Conservation (phyloP, 352 stramenopile species). For the Phytophthora colocasiae region DNA sequence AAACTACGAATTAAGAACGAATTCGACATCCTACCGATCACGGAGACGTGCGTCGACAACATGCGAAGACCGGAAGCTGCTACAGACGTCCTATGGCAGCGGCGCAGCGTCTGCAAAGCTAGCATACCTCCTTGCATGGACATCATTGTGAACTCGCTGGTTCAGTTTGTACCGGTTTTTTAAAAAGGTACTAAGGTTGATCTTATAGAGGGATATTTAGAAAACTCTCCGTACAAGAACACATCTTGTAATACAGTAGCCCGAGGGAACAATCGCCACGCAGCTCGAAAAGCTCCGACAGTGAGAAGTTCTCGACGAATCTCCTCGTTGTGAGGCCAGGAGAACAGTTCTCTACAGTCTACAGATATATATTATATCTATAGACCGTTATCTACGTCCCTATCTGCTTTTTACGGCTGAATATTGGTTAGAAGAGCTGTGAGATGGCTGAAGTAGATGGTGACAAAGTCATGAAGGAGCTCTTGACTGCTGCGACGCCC, state of each 20-base stretch:
- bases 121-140: slow-evolving; percentile 19
- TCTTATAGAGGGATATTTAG: slow-evolving; percentile 5
- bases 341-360: neutral
- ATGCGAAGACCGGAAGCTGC: slow-evolving; percentile 4
- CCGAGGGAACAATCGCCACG: slow-evolving; percentile 17
- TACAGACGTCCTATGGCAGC: slow-evolving; percentile 4
- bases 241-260: slow-evolving; percentile 38
- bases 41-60: slow-evolving; percentile 61
- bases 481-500: slow-evolving; percentile 16
- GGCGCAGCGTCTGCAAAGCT: slow-evolving; percentile 23
- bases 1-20: neutral
- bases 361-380: neutral
- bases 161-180: no score
- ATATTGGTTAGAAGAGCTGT: neutral
- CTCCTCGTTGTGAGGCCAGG: neutral
- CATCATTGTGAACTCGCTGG: slow-evolving; percentile 3
- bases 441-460: slow-evolving; percentile 37
- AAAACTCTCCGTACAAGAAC: slow-evolving; percentile 9
- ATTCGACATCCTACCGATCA: slow-evolving; percentile 50
- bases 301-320: slow-evolving; percentile 15
- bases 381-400: slow-evolving; percentile 5
- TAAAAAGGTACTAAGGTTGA: slow-evolving; percentile 2
- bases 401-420: slow-evolving; percentile 7
- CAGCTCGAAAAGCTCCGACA: neutral
- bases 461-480: slow-evolving; percentile 39